Percentiles rank a stretch among this genome's conserved stretches.
phyloP scores from a whole-genome alignment of 352 stramenopile species.

The Globisporangium sylvaticum region DNA sequence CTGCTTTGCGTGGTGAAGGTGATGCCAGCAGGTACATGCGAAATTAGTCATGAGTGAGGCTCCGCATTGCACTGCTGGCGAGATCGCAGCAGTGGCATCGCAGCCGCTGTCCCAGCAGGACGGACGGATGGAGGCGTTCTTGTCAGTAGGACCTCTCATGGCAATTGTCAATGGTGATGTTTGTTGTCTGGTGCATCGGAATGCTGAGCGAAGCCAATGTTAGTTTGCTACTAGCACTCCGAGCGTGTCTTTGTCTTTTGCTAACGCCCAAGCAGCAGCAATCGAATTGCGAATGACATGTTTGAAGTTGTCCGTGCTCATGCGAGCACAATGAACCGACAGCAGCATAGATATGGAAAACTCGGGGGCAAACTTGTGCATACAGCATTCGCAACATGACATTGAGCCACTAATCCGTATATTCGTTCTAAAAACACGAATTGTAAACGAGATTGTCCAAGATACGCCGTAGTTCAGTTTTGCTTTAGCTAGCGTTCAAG shows the following conservation, averaged over 20 bases:
- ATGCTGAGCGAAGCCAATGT: neutral
- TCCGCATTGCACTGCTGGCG: neutral
- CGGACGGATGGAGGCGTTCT: neutral
- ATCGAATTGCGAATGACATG: neutral
- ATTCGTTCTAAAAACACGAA: neutral
- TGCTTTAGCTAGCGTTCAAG: neutral
- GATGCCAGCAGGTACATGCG: neutral
- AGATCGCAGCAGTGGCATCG: neutral
- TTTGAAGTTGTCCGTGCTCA: neutral
- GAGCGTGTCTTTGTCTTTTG: neutral
- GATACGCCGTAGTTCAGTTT: neutral
- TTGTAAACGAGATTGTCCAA: neutral
- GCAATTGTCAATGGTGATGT: neutral
- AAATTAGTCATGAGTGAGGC: neutral
- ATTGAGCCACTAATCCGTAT: neutral
- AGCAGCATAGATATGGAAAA: constrained; percentile 1
- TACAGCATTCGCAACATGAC: neutral
- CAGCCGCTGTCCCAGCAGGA: neutral
- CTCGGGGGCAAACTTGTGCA: neutral
- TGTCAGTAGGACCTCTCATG: neutral
- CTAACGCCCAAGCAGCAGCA: neutral
- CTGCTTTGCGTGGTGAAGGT: neutral
- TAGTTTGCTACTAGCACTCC: neutral
- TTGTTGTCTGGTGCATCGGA: neutral
- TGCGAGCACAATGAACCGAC: neutral